Evolutionary conservation across 2,329 filamentous ascomycete species (phyloP).

Genomic region (Bisporella sp.): DNA sequence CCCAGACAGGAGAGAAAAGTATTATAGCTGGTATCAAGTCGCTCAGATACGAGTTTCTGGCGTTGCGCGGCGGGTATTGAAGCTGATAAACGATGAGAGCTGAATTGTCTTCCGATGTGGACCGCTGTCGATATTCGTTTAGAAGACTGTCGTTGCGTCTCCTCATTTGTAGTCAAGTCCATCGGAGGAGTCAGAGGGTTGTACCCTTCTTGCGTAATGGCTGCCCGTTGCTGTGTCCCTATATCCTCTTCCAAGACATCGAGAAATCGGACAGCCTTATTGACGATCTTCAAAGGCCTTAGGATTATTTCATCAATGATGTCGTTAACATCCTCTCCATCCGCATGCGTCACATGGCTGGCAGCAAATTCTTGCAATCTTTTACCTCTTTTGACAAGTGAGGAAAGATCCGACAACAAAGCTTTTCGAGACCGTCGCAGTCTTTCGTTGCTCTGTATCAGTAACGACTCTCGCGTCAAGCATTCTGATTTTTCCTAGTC

Average conservation of each 20-base stretch:
- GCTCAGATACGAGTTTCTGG: too few species aligned
- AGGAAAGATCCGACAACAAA: conserved; percentile 80
- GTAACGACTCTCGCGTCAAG: conserved; percentile 70
- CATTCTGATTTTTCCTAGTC: conserved; percentile 79
- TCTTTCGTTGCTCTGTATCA: conserved; percentile 68
- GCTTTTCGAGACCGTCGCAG: conserved; percentile 79
- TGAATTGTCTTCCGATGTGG: conserved; percentile 23
- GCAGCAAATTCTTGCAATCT: too few species aligned
- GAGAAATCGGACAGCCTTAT: conserved; percentile 79
- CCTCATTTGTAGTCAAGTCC: conserved; percentile 43
- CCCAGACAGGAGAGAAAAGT: conserved; percentile 84
- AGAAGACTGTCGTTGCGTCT: conserved; percentile 57
- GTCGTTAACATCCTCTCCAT: conserved; percentile 65
- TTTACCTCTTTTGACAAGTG: conserved; percentile 84
- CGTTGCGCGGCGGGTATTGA: conserved; percentile 63
- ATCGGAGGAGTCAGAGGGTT: conserved; percentile 58
- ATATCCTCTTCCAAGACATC: conserved; percentile 67
- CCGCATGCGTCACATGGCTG: conserved; percentile 46
- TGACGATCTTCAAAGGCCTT: conserved; percentile 94
- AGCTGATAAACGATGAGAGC: conserved; percentile 67
- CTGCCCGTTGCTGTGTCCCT: conserved; percentile 42
- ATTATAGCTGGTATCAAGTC: conserved; percentile 74
- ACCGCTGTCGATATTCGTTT: conserved; percentile 8
- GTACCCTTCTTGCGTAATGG: conserved; percentile 49
- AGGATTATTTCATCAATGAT: conserved; percentile 92